These are phyloP conservation scores for Blastobotrys indianensis DNA, from an alignment of 1,139 yeast species.

Conservation along the genomic window DNA sequence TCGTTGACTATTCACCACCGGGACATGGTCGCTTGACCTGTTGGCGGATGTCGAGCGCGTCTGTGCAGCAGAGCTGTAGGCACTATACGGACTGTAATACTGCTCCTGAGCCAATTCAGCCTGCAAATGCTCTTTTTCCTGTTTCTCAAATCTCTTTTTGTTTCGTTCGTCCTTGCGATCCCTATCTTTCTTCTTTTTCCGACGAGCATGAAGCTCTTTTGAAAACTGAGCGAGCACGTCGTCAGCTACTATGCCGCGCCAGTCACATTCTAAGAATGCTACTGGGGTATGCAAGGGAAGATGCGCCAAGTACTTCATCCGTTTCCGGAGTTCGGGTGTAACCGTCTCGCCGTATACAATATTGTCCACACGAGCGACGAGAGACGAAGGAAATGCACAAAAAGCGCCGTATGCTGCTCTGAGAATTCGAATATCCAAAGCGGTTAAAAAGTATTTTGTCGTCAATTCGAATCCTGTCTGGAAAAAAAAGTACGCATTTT, in stretches of 20 bases:
- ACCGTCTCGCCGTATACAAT: slow-evolving; percentile 57
- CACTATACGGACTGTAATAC: slow-evolving; percentile 6
- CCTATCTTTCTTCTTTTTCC: slow-evolving; percentile 48
- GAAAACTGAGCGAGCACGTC: slow-evolving; percentile 53
- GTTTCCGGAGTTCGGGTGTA: slow-evolving; percentile 49
- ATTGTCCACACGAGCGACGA: slow-evolving; percentile 62
- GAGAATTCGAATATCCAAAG: slow-evolving; percentile 72
- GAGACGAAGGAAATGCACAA: slow-evolving; percentile 56
- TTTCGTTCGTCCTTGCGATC: slow-evolving; percentile 62
- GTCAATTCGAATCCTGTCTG: slow-evolving; percentile 69
- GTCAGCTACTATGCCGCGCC: slow-evolving; percentile 51
- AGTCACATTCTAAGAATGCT: slow-evolving; percentile 80
- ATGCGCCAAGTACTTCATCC: slow-evolving; percentile 71
- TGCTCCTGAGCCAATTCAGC: slow-evolving; percentile 27
- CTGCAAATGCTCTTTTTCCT: slow-evolving; percentile 44
- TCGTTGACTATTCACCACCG: background rate
- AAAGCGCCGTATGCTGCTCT: slow-evolving; percentile 59
- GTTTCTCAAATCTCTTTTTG: slow-evolving; percentile 51
- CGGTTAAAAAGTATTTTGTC: slow-evolving; percentile 62
- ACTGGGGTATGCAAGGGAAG: slow-evolving; percentile 80
- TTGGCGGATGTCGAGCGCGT: background rate
- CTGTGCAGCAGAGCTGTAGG: background rate
- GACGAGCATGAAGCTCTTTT: slow-evolving; percentile 56
- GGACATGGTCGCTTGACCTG: background rate
- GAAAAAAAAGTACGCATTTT: slow-evolving; percentile 51